These are phyloP conservation scores for Pyricularia pennisetigena DNA, from an alignment of 2,329 filamentous ascomycete species.

Conservation along the genomic window DNA sequence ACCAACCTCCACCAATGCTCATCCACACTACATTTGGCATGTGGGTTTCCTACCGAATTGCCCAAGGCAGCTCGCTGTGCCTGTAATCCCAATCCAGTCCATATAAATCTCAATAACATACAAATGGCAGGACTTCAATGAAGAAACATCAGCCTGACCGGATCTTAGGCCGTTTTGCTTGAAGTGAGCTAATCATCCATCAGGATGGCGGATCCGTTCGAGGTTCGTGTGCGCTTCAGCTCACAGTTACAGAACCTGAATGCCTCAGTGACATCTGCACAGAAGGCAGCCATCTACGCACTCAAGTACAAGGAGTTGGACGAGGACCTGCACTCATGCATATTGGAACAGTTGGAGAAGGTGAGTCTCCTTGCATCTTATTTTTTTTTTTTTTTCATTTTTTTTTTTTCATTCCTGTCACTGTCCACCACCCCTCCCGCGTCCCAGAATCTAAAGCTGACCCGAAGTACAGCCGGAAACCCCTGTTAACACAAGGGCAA, in stretches of 20 bases:
- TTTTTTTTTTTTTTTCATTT: slow-evolving; percentile 6
- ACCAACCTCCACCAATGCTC: neutral
- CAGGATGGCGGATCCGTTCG: slow-evolving; percentile 73
- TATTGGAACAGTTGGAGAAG: slow-evolving; percentile 86
- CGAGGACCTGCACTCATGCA: slow-evolving; percentile 95
- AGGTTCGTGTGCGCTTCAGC: slow-evolving; percentile 96
- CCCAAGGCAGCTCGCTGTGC: neutral
- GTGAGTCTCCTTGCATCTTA: slow-evolving; percentile 31
- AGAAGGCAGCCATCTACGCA: slow-evolving; percentile 91
- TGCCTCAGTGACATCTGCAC: slow-evolving; percentile 77
- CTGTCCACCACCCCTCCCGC: neutral
- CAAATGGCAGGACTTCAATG: neutral
- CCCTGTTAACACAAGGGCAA: slow-evolving; percentile 93
- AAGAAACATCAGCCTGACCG: neutral
- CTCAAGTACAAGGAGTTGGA: slow-evolving; percentile 90
- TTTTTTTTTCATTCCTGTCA: slow-evolving; percentile 6
- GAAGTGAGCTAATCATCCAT: neutral
- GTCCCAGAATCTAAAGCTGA: slow-evolving; percentile 6
- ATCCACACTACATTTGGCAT: neutral
- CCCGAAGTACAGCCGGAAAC: slow-evolving; percentile 39
- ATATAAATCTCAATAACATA: neutral
- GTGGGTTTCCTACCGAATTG: neutral
- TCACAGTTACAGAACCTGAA: slow-evolving; percentile 82
- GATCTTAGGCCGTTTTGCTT: neutral
- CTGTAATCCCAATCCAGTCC: neutral